Conservation (phyloP, 208 protist species). For the Wallacemonas sp. region DNA sequence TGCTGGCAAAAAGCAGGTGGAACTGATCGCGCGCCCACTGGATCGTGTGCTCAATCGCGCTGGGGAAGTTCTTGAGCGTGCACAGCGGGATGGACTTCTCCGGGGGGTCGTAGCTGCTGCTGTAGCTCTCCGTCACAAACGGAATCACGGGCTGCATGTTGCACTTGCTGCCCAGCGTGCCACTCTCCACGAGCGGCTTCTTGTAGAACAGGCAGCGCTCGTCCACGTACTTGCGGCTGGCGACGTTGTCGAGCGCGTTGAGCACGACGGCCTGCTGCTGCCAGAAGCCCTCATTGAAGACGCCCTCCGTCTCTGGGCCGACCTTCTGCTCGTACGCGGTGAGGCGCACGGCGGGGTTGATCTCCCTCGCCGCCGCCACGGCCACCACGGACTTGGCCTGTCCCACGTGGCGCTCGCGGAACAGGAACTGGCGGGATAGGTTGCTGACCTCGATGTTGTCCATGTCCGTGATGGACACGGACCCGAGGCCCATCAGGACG, state of each 20-base stretch:
- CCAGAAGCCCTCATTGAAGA: conserved; percentile 98
- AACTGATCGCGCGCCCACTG: conserved; percentile 95
- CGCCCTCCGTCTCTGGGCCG: conserved; percentile 95
- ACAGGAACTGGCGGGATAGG: conserved; percentile 99
- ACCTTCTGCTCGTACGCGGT: conserved; percentile 90
- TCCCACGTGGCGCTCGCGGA: conserved; percentile 96
- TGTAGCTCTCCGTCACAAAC: conserved; percentile 98
- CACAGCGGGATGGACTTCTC: conserved; percentile 99
- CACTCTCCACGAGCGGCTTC: conserved; percentile 98
- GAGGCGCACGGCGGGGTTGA: conserved; percentile 95
- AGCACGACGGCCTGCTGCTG: conserved; percentile 91
- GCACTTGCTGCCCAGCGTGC: conserved; percentile 99
- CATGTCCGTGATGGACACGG: conserved; percentile 98
- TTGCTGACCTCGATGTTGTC: conserved; percentile 99
- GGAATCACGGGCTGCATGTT: conserved; percentile 98
- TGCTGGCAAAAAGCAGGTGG: conserved; percentile 81
- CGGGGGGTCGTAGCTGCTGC: conserved; percentile 96
- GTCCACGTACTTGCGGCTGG: conserved; percentile 97
- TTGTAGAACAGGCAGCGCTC: conserved; percentile 94
- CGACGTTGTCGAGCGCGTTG: conserved; percentile 99
- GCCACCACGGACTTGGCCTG: conserved; percentile 96
- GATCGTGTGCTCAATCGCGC: conserved; percentile 99
- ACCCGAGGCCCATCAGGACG: conserved; percentile 97
- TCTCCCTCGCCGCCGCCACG: conserved; percentile 84
- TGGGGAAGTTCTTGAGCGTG: conserved; percentile 99